phyloP scores from a whole-genome alignment of 345 rosid species.

The Gossypium ekmanianum region DNA sequence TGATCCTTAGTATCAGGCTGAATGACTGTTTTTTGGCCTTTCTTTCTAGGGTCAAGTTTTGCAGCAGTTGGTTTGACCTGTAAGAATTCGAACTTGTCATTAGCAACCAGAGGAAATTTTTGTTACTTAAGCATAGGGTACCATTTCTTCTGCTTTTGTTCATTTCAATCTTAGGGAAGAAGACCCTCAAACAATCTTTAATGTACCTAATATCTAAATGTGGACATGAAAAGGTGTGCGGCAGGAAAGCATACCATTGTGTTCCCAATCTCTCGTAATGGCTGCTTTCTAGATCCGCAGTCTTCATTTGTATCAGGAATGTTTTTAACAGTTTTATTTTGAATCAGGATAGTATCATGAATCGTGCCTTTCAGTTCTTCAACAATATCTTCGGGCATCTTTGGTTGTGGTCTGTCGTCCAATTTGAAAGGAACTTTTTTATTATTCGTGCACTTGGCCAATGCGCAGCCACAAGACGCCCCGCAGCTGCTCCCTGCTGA shows the following conservation, averaged over 20 bases:
- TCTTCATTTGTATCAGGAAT: conserved; percentile 35
- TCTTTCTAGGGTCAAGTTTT: conserved; percentile 32
- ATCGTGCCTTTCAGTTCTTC: conserved; percentile 26
- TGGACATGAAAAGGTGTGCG: background rate
- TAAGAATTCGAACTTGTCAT: background rate
- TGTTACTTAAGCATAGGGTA: background rate
- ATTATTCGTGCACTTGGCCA: conserved; percentile 65
- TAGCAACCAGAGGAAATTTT: background rate
- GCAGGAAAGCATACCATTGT: conserved; percentile 36
- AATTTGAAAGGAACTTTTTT: conserved; percentile 22
- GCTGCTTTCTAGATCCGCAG: conserved; percentile 46
- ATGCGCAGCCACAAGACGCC: conserved; percentile 60
- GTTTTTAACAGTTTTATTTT: conserved; percentile 24
- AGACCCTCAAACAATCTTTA: background rate
- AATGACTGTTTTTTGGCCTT: conserved; percentile 22
- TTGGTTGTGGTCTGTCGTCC: conserved; percentile 11
- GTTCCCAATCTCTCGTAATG: conserved; percentile 76
- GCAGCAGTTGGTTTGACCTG: conserved; percentile 39
- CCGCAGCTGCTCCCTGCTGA: conserved; percentile 63
- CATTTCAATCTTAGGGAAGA: background rate
- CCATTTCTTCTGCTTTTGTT: background rate
- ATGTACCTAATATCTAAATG: background rate
- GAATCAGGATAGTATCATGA: conserved; percentile 29
- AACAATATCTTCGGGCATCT: conserved; percentile 11
- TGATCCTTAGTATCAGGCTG: conserved; percentile 10